Conservation (phyloP, 768 basidiomycete genomes). For the Panaeolus papilionaceus region DNA sequence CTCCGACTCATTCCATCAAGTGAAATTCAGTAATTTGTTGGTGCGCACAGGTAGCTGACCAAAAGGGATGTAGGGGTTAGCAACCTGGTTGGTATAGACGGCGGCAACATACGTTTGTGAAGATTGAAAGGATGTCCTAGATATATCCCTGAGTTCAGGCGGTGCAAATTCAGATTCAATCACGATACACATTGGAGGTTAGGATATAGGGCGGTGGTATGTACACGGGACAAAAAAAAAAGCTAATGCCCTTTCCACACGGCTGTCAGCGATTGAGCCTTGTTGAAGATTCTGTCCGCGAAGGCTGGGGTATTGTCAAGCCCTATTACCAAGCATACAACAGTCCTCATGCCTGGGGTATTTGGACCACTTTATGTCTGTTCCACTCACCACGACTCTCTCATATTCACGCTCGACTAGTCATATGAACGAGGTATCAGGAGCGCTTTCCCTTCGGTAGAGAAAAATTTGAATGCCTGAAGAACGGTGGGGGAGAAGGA, state of each 20-base stretch:
- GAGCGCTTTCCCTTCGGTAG: too few species aligned
- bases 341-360: too few species aligned
- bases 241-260: not conserved
- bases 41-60: too few species aligned
- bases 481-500: too few species aligned
- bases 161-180: not conserved
- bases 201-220: not conserved
- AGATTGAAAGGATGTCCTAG: not conserved
- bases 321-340: too few species aligned
- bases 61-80: not conserved
- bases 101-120: not conserved
- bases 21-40: too few species aligned
- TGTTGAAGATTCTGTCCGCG: not conserved
- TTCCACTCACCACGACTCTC: too few species aligned
- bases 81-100: not conserved
- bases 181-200: not conserved
- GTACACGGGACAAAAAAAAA: not conserved
- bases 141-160: not conserved
- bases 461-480: too few species aligned
- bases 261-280: not conserved
- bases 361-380: too few species aligned
- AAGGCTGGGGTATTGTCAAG: not conserved
- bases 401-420: too few species aligned
- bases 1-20: not conserved
- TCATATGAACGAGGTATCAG: too few species aligned